Evolutionary conservation across 192 early-diverging fungal species (phyloP).

Genomic region (Umbelopsis vinacea): DNA sequence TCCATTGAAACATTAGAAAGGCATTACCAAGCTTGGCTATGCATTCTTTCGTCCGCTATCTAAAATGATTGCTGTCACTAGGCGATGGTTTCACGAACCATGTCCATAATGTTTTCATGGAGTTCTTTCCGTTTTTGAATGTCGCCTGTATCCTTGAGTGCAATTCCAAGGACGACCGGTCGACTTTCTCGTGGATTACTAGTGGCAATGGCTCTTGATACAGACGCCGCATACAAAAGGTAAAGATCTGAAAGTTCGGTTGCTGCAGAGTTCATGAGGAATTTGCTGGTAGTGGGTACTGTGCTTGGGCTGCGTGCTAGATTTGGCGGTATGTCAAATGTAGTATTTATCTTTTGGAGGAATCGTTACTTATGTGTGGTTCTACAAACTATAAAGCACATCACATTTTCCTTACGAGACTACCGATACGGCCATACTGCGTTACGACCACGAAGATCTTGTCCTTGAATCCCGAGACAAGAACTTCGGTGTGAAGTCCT

Average conservation of each 20-base stretch:
- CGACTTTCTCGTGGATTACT: slow-evolving; percentile 55
- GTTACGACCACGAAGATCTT: slow-evolving; percentile 57
- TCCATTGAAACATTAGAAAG: too few relatives aligned
- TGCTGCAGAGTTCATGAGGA: slow-evolving; percentile 50
- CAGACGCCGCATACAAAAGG: slow-evolving; percentile 55
- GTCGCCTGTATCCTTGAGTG: slow-evolving; percentile 40
- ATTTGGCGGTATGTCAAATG: slow-evolving; percentile 45
- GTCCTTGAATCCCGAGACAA: slow-evolving; percentile 52
- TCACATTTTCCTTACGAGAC: slow-evolving; percentile 48
- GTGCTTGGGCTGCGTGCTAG: slow-evolving; percentile 30
- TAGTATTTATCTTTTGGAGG: slow-evolving; percentile 45
- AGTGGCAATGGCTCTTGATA: slow-evolving; percentile 51
- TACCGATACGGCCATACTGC: slow-evolving; percentile 59
- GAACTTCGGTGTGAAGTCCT: slow-evolving; percentile 52
- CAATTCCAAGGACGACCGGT: slow-evolving; percentile 51
- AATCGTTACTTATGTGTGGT: not conserved
- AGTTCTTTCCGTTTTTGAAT: slow-evolving; percentile 40
- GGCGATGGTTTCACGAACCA: slow-evolving; percentile 43
- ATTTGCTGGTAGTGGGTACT: slow-evolving; percentile 39
- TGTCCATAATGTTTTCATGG: slow-evolving; percentile 44
- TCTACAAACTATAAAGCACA: not conserved
- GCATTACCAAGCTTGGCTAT: too few relatives aligned
- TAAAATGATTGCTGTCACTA: not conserved
- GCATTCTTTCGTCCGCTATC: too few relatives aligned
- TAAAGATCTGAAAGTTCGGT: slow-evolving; percentile 49